Evolutionary conservation across 108 stramenopile species (phyloP), one percentile per base, ranked within the genome.

Genomic region (Cylindrotheca fusiformis): DNA sequence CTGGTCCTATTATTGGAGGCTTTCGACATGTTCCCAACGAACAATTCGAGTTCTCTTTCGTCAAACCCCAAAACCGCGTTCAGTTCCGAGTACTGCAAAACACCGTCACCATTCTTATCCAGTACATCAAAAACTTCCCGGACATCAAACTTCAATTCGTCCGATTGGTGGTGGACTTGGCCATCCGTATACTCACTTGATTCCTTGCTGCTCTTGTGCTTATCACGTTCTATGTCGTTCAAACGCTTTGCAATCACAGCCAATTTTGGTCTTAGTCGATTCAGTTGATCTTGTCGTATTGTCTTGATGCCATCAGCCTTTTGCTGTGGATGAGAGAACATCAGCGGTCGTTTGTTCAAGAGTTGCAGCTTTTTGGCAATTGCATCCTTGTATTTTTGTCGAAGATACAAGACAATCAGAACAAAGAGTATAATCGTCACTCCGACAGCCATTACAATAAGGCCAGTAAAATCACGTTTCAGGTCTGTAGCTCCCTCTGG

Each of bases 1-100:
- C n/a, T n/a, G n/a, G n/a, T n/a, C n/a, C n/a, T n/a, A n/a, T n/a
- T n/a, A n/a, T n/a, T n/a, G n/a, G n/a, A n/a, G n/a, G n/a, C 10
- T 31, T 71, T 53, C 32, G 69, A 66, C 76, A 77, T 77, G 24
- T 65, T 48, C 27, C 28, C 32, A 31, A 77, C 61, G 62, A 81
- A 81, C 19, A 55, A 68, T 48, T 57, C 17, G 30, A 81, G 44
- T 59, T 77, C 56, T 10, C 5, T 24, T 14, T 44, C 48, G 25
- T 61, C 52, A 17, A 81, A 61, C 19, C 55, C 60, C 19, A 81
- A 26, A 26, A 77, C 63, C 29, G 27, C 45, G 44, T 81, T 74
- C 12, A 82, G 69, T 48, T 82, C 81, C 29, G 61, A 58, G 55
- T 61, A 78, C 8, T 56, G 50, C n/a, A 82, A 22, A n/a, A 54